Conservation (phyloP, 306 rosid genomes). For the Pachyrhizus erosus region DNA sequence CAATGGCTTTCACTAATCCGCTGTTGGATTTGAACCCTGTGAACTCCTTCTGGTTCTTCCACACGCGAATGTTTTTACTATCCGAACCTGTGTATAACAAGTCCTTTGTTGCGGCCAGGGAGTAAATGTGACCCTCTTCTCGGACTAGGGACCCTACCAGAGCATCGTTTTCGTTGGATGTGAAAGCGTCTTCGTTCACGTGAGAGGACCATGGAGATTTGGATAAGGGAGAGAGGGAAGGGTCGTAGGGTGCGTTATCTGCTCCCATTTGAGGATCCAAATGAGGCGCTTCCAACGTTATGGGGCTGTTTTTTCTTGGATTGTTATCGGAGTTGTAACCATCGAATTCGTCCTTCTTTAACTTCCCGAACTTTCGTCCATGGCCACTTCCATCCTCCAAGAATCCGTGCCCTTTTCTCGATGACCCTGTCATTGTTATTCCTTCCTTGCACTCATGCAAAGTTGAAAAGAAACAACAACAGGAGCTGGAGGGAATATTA, state of each 20-base stretch:
- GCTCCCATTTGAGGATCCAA: constrained; percentile 37
- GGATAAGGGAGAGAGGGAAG: constrained; percentile 60
- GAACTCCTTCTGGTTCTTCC: constrained; percentile 83
- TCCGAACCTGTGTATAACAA: constrained; percentile 87
- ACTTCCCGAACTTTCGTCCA: constrained; percentile 46
- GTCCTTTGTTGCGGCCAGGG: constrained; percentile 75
- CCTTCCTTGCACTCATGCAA: constrained; percentile 37
- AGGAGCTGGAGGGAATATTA: background rate
- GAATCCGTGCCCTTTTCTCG: constrained; percentile 39
- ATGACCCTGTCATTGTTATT: constrained; percentile 51
- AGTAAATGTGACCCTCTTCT: constrained; percentile 92
- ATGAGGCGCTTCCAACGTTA: constrained; percentile 2
- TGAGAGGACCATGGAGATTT: constrained; percentile 90
- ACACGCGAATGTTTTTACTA: constrained; percentile 88
- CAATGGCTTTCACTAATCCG: constrained; percentile 85
- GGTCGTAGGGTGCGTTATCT: constrained; percentile 28
- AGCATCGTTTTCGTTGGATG: constrained; percentile 36
- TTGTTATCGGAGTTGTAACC: constrained; percentile 36
- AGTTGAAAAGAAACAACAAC: background rate
- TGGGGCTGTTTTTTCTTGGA: constrained; percentile 19
- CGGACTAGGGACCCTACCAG: constrained; percentile 82
- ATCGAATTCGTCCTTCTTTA: constrained; percentile 46
- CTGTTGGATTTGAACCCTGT: constrained; percentile 74
- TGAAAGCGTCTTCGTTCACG: constrained; percentile 22
- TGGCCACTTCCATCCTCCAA: constrained; percentile 44